These are phyloP conservation scores for Thermothielavioides terrestris DNA, from an alignment of 495 filamentous ascomycete species.

Conservation along the genomic window DNA sequence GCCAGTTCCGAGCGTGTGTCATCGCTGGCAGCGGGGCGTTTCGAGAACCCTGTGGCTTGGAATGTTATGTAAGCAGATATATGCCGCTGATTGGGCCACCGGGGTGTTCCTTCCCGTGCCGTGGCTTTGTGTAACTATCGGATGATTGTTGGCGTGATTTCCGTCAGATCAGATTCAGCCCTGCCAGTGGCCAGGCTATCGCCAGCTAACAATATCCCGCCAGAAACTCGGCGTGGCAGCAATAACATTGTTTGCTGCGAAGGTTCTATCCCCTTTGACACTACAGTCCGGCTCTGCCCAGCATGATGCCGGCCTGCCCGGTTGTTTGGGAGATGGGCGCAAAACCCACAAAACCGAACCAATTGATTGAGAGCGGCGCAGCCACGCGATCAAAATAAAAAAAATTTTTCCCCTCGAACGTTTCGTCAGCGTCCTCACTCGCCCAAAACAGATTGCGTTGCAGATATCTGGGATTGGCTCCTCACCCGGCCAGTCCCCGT, in stretches of 20 bases:
- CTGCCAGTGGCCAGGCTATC: not conserved
- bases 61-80: not conserved
- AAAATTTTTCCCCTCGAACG: not conserved
- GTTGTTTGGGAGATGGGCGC: not conserved
- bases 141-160: not conserved
- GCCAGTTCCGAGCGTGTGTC: not conserved
- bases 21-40: not conserved
- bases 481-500: not conserved
- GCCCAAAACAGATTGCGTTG: too few species aligned
- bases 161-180: slow-evolving; percentile 6
- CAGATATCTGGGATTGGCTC: too few species aligned
- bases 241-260: not conserved
- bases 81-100: not conserved
- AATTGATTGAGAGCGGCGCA: not conserved
- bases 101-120: slow-evolving; percentile 1
- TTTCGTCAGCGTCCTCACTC: too few species aligned
- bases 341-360: not conserved
- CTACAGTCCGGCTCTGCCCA: too few species aligned
- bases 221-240: not conserved
- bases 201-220: not conserved
- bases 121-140: not conserved
- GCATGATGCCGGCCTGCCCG: not conserved
- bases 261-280: not conserved
- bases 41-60: not conserved
- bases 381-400: not conserved